Conservation (phyloP, 1,139 yeast genomes). For the Groenewaldozyma auringiensis region DNA sequence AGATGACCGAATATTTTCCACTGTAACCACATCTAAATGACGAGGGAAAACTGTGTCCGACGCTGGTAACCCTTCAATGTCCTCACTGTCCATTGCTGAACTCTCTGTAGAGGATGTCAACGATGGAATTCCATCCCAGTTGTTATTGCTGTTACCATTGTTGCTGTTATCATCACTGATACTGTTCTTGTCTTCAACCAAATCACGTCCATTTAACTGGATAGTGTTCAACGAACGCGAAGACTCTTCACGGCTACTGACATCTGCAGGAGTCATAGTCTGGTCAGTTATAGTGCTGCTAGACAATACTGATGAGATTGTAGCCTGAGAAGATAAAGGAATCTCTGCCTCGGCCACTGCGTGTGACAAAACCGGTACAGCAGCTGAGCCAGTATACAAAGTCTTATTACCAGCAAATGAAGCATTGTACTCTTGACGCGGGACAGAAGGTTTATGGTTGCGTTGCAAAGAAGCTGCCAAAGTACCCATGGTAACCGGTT, state of each 20-base stretch:
- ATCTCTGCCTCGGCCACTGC: slow-evolving; percentile 23
- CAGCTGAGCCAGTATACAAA: slow-evolving; percentile 1
- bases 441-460: neutral
- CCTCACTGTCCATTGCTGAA: slow-evolving; percentile 13
- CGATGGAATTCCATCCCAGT: slow-evolving; percentile 15
- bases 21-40: slow-evolving; percentile 27
- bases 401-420: neutral
- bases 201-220: neutral
- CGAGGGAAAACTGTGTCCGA: slow-evolving; percentile 34
- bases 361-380: slow-evolving; percentile 19
- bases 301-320: slow-evolving; percentile 3
- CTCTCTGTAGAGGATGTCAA: slow-evolving; percentile 19
- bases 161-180: neutral
- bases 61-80: slow-evolving; percentile 23
- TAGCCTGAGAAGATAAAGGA: slow-evolving; percentile 7
- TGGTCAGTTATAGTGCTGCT: slow-evolving; percentile 4
- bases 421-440: neutral
- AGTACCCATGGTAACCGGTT: slow-evolving; percentile 2
- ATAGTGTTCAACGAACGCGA: neutral
- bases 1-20: slow-evolving; percentile 31
- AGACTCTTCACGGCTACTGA: neutral
- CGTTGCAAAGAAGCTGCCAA: neutral
- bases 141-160: neutral
- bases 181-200: neutral
- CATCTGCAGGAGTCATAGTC: slow-evolving; percentile 4